Conservation (phyloP, 768 basidiomycete species). For the Mycena leptocephala region DNA sequence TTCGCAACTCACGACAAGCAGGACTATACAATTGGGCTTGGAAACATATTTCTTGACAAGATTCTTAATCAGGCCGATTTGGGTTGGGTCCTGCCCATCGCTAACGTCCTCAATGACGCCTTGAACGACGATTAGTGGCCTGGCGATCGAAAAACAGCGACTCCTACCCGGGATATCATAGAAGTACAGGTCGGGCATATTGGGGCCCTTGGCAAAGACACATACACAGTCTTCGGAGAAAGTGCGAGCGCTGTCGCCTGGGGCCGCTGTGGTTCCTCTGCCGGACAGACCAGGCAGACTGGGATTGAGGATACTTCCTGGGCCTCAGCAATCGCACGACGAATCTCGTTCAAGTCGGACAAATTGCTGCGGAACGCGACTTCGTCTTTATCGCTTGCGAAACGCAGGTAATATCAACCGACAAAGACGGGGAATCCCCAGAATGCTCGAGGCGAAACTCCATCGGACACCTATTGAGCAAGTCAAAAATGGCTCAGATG, state of each 20-base stretch:
- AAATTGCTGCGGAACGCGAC: slow-evolving; percentile 10
- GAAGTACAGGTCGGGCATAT: slow-evolving; percentile 26
- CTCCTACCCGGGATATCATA: slow-evolving; percentile 20
- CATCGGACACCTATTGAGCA: slow-evolving; percentile 20
- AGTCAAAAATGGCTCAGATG: not conserved
- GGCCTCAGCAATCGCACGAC: slow-evolving; percentile 9
- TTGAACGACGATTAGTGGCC: not conserved
- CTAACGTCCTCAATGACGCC: slow-evolving; percentile 19
- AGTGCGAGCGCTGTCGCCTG: slow-evolving; percentile 6
- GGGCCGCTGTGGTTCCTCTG: not conserved
- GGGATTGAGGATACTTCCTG: slow-evolving; percentile 7
- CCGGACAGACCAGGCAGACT: not conserved
- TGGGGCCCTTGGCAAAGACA: slow-evolving; percentile 22
- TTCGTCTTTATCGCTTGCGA: not conserved
- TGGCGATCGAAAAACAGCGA: not conserved
- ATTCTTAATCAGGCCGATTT: slow-evolving; percentile 23
- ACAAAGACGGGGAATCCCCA: not conserved
- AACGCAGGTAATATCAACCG: slow-evolving; percentile 22
- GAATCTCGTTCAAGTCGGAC: slow-evolving; percentile 18
- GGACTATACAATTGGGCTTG: slow-evolving; percentile 19
- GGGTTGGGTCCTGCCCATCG: slow-evolving; percentile 13
- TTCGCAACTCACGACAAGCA: slow-evolving; percentile 22
- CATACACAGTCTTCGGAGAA: slow-evolving; percentile 26
- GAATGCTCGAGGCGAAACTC: slow-evolving; percentile 25
- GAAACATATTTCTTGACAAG: slow-evolving; percentile 22